Conservation (phyloP, 805 yeast species). For the Nakazawaea ernobii region DNA sequence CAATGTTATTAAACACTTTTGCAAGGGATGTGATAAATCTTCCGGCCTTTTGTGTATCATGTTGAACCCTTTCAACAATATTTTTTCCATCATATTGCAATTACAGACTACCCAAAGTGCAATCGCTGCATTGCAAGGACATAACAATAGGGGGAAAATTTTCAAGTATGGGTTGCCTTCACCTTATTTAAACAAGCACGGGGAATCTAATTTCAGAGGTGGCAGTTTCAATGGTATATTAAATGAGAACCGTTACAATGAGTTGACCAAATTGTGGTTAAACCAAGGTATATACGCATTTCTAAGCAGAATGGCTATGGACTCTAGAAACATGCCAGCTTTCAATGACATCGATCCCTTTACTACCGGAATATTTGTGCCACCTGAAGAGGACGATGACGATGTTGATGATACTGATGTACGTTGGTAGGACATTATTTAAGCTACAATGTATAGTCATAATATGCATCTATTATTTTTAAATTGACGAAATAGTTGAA, state of each 20-base stretch:
- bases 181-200: conserved; percentile 71
- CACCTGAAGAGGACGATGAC: background rate
- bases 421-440: background rate
- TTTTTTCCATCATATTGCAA: conserved; percentile 21
- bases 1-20: conserved; percentile 24
- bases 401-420: background rate
- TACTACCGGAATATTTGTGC: background rate
- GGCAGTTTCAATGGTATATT: conserved; percentile 49
- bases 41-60: conserved; percentile 13
- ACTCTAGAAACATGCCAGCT: conserved; percentile 6
- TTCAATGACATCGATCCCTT: conserved; percentile 1
- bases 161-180: conserved; percentile 31
- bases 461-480: background rate
- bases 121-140: conserved; percentile 10
- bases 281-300: conserved; percentile 51
- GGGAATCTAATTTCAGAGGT: conserved; percentile 60
- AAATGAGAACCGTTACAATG: conserved; percentile 45
- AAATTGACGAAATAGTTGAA: background rate
- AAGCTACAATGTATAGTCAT: background rate
- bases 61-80: conserved; percentile 17
- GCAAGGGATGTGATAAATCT: conserved; percentile 26
- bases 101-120: conserved; percentile 15
- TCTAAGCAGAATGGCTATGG: conserved; percentile 28
- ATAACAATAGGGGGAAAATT: conserved; percentile 17
- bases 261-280: conserved; percentile 56